A percentile compares a stretch with the other conserved stretches of the same genome.
These are phyloP conservation scores for Davidsoniella neocaledoniae DNA, from an alignment of 2,329 filamentous ascomycete species.

Conservation along the genomic window DNA sequence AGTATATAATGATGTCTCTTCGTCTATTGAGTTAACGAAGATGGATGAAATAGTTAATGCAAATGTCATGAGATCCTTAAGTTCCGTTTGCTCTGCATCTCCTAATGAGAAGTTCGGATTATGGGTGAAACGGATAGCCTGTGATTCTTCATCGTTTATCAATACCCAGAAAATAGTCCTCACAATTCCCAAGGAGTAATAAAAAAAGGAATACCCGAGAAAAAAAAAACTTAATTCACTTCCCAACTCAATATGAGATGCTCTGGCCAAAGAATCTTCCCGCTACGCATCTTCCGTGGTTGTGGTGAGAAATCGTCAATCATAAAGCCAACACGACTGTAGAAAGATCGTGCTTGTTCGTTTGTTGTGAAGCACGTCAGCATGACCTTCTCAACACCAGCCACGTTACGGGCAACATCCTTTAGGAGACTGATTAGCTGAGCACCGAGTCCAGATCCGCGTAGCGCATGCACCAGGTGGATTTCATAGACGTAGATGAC, in stretches of 20 bases:
- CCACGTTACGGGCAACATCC: conserved; percentile 34
- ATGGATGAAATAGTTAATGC: neutral
- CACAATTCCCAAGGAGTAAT: neutral
- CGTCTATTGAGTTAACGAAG: too few relatives aligned
- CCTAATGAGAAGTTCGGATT: neutral
- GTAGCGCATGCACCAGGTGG: conserved; percentile 41
- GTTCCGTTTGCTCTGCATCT: neutral
- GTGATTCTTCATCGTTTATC: neutral
- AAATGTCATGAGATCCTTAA: neutral
- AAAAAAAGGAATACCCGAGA: neutral
- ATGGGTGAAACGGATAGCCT: neutral
- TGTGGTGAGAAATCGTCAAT: conserved; percentile 38
- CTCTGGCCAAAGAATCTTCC: conserved; percentile 35
- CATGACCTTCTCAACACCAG: conserved; percentile 48
- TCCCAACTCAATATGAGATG: conserved; percentile 43
- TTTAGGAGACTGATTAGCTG: conserved; percentile 41
- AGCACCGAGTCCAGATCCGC: conserved; percentile 45
- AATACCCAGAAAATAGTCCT: neutral
- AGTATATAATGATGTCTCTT: too few relatives aligned
- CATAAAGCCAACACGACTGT: conserved; percentile 40
- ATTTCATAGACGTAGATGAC: conserved; percentile 71
- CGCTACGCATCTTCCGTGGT: conserved; percentile 34
- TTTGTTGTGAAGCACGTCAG: conserved; percentile 56
- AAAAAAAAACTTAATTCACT: conserved; percentile 4
- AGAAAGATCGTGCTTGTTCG: conserved; percentile 38